Evolutionary conservation across 23 red algal genomes (phyloP).

Genomic region (Gracilaria gracilis): DNA sequence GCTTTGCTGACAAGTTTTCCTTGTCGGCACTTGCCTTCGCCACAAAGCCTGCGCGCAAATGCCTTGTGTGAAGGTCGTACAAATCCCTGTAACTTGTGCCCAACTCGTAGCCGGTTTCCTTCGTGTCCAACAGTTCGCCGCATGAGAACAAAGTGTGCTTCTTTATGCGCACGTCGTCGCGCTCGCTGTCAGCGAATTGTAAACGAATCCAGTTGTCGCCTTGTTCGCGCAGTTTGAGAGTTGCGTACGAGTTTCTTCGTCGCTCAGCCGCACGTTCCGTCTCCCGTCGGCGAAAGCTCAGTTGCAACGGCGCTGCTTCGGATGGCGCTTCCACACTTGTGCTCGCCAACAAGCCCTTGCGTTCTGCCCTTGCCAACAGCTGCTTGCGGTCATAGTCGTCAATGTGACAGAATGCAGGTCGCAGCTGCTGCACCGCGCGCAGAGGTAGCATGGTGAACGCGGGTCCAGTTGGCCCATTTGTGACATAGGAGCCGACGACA

Average conservation of each 20-base stretch:
- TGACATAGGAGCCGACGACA: constrained; percentile 4
- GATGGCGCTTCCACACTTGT: neutral
- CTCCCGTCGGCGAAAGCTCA: constrained; percentile 51
- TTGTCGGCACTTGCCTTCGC: constrained; percentile 25
- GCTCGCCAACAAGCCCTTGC: constrained; percentile 18
- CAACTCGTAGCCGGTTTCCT: constrained; percentile 26
- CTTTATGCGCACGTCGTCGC: constrained; percentile 4
- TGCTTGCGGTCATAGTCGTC: constrained; percentile 47
- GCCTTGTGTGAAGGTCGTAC: constrained; percentile 35
- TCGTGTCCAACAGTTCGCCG: neutral
- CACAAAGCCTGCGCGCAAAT: constrained; percentile 25
- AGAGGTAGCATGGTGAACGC: constrained; percentile 39
- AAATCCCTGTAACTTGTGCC: constrained; percentile 54
- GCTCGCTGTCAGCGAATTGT: neutral
- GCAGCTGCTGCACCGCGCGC: constrained; percentile 39
- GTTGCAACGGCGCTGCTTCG: constrained; percentile 24
- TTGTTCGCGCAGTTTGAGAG: constrained; percentile 34
- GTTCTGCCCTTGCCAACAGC: constrained; percentile 10
- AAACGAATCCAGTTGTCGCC: constrained; percentile 45
- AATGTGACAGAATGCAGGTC: constrained; percentile 45
- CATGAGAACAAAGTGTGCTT: constrained; percentile 1
- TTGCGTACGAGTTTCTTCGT: constrained; percentile 55
- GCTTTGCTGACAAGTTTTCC: constrained; percentile 40
- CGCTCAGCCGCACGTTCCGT: constrained; percentile 50
- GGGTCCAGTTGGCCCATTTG: neutral